A percentile compares a stretch with the other conserved stretches of the same genome.
Evolutionary conservation across 306 rosid genomes (phyloP).

Genomic region (Albizia julibrissin): DNA sequence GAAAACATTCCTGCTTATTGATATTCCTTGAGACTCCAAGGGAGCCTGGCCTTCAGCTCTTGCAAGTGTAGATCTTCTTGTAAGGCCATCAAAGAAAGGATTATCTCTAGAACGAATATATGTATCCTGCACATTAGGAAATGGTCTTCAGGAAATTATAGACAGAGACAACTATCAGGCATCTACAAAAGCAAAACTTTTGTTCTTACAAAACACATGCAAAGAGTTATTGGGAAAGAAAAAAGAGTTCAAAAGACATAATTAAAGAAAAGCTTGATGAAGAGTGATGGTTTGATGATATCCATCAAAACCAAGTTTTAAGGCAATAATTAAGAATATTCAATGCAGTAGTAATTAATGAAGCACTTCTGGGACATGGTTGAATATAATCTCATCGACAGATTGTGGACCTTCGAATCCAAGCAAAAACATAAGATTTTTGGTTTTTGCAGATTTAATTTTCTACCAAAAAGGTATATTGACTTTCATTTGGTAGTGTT

Average conservation of each 20-base stretch:
- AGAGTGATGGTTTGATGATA: background rate
- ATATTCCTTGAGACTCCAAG: slow-evolving; percentile 23
- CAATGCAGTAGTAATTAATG: background rate
- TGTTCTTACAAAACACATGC: background rate
- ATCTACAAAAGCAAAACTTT: background rate
- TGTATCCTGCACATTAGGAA: slow-evolving; percentile 41
- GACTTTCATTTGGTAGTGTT: too few relatives aligned
- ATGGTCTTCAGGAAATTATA: background rate
- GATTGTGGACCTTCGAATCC: too few relatives aligned
- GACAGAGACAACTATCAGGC: background rate
- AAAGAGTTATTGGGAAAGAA: background rate
- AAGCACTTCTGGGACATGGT: background rate
- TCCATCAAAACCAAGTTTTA: background rate
- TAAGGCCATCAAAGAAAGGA: slow-evolving; percentile 50
- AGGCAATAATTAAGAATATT: background rate
- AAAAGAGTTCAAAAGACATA: background rate
- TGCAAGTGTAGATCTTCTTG: slow-evolving; percentile 36
- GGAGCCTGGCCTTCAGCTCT: slow-evolving; percentile 29
- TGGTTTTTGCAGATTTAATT: too few relatives aligned
- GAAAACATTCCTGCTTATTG: slow-evolving; percentile 24
- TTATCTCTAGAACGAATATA: slow-evolving; percentile 47
- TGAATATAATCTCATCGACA: background rate
- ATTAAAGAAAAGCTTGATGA: slow-evolving; percentile 11
- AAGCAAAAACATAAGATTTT: too few relatives aligned
- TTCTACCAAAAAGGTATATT: too few relatives aligned